phyloP scores from a whole-genome alignment of 2,329 filamentous ascomycete species.

The Oidium heveae region DNA sequence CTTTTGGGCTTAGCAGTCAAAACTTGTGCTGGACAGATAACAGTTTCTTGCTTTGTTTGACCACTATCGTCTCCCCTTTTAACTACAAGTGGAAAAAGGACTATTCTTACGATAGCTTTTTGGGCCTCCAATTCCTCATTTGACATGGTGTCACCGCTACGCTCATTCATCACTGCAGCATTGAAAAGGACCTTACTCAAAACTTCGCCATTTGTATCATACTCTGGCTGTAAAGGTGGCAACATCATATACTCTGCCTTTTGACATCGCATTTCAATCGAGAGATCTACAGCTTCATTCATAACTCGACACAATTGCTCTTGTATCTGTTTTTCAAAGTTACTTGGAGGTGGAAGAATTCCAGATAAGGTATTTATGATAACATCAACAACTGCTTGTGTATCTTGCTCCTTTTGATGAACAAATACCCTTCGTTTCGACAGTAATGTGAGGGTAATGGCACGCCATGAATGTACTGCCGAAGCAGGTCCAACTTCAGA shows the following conservation, averaged over 20 bases:
- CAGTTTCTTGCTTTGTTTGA: slow-evolving; percentile 75
- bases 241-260: slow-evolving; percentile 97
- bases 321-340: slow-evolving; percentile 57
- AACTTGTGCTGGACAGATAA: slow-evolving; percentile 87
- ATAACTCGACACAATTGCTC: slow-evolving; percentile 72
- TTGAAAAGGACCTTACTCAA: slow-evolving; percentile 77
- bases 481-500: slow-evolving; percentile 63
- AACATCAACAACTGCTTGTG: slow-evolving; percentile 82
- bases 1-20: slow-evolving; percentile 34
- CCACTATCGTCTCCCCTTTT: slow-evolving; percentile 83
- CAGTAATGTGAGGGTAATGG: slow-evolving; percentile 76
- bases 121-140: slow-evolving; percentile 63
- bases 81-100: slow-evolving; percentile 87
- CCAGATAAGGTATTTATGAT: slow-evolving; percentile 63
- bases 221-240: slow-evolving; percentile 79
- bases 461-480: slow-evolving; percentile 93
- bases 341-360: slow-evolving; percentile 64
- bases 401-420: slow-evolving; percentile 65
- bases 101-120: slow-evolving; percentile 60
- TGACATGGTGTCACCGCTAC: slow-evolving; percentile 37
- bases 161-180: slow-evolving; percentile 81
- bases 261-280: slow-evolving; percentile 92
- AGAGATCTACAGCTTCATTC: slow-evolving; percentile 65
- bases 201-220: slow-evolving; percentile 79
- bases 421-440: slow-evolving; percentile 58